Conservation (phyloP, 2,329 filamentous ascomycete genomes). For the Calonectria leucothoes region DNA sequence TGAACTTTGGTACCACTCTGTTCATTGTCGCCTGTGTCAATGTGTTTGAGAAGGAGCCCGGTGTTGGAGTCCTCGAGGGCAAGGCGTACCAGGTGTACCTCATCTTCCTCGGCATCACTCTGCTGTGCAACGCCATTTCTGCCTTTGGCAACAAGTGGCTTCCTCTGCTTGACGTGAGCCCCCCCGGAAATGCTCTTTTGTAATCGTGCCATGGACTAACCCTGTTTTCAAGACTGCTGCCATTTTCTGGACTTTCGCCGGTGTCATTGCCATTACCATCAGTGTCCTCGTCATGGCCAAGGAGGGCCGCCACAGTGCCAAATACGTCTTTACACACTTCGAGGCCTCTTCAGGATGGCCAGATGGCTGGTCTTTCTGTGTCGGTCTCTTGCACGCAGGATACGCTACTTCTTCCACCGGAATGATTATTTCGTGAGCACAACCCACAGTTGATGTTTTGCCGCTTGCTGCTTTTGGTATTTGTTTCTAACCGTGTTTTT, state of each 20-base stretch:
- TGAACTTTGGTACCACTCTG: conserved; percentile 83
- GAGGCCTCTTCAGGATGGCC: conserved; percentile 77
- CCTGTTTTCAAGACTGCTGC: conserved; percentile 68
- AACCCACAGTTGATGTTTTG: not conserved
- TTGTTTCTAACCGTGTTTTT: conserved; percentile 17
- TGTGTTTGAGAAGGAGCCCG: conserved; percentile 61
- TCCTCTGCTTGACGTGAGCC: conserved; percentile 74
- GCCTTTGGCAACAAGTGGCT: conserved; percentile 75
- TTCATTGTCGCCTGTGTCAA: conserved; percentile 68
- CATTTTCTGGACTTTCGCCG: conserved; percentile 80
- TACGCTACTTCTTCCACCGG: conserved; percentile 82
- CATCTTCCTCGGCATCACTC: conserved; percentile 76
- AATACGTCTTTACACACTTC: conserved; percentile 76
- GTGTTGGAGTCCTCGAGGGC: conserved; percentile 57
- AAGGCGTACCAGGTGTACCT: conserved; percentile 75
- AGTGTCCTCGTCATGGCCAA: conserved; percentile 75
- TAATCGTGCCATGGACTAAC: conserved; percentile 18
- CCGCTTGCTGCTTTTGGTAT: not conserved
- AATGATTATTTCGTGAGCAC: conserved; percentile 80
- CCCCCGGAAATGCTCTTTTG: not conserved
- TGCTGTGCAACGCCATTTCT: conserved; percentile 74
- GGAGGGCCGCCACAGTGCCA: conserved; percentile 71
- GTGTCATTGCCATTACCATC: conserved; percentile 73
- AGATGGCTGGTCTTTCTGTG: conserved; percentile 78
- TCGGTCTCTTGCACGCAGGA: conserved; percentile 77